These are phyloP conservation scores for Chiua virens DNA, from an alignment of 768 basidiomycete genomes.

Conservation along the genomic window DNA sequence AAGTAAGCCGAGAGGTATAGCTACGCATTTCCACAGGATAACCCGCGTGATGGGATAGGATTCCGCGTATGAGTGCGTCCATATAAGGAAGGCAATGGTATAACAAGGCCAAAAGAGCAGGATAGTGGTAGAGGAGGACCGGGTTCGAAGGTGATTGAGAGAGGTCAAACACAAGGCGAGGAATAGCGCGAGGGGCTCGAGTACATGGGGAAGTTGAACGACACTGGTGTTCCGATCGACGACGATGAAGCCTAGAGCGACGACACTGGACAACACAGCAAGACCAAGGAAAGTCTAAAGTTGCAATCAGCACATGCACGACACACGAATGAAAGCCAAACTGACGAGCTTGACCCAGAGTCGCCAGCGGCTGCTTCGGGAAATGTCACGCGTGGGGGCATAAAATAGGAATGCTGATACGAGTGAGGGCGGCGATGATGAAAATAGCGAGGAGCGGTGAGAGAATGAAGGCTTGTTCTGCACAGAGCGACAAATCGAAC, in stretches of 20 bases:
- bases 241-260: constrained; percentile 41
- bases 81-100: constrained; percentile 45
- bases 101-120: constrained; percentile 86
- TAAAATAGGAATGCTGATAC: constrained; percentile 33
- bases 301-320: not conserved
- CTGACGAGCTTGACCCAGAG: constrained; percentile 69
- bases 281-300: constrained; percentile 47
- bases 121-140: constrained; percentile 67
- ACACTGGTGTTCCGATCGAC: constrained; percentile 35
- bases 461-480: constrained; percentile 71
- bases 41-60: constrained; percentile 35
- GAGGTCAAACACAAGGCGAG: constrained; percentile 53
- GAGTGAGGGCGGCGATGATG: constrained; percentile 42
- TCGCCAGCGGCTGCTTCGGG: constrained; percentile 50
- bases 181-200: constrained; percentile 58
- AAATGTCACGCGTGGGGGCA: constrained; percentile 32
- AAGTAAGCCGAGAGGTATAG: constrained; percentile 46
- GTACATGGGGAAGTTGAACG: constrained; percentile 49
- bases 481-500: constrained; percentile 82
- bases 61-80: constrained; percentile 57
- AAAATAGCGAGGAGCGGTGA: constrained; percentile 50
- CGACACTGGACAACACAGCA: constrained; percentile 47
- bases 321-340: constrained; percentile 3
- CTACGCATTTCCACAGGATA: constrained; percentile 44
- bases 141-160: constrained; percentile 68